phyloP scores from a whole-genome alignment of 306 rosid genomes.

The Dalbergia oliveri region DNA sequence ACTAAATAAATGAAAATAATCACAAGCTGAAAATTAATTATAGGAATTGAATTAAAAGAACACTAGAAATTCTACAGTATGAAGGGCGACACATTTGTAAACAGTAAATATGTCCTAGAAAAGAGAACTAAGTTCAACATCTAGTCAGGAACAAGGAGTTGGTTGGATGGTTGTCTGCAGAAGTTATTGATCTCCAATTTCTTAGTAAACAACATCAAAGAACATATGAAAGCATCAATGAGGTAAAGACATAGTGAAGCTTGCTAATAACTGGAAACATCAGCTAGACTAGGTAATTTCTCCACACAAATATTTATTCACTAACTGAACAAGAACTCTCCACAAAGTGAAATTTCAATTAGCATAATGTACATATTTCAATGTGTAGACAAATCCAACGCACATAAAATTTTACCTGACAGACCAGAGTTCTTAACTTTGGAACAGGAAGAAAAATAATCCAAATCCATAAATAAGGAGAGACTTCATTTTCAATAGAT shows the following conservation, averaged over 20 bases:
- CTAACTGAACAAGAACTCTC: constrained; percentile 31
- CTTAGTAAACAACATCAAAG: constrained; percentile 30
- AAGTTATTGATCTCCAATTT: constrained; percentile 27
- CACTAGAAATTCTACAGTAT: constrained; percentile 31
- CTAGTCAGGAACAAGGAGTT: constrained; percentile 39
- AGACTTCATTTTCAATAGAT: constrained; percentile 1
- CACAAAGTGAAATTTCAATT: constrained; percentile 21
- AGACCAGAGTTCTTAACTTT: constrained; percentile 17
- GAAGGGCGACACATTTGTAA: constrained; percentile 24
- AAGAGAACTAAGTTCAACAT: constrained; percentile 32
- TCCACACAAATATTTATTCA: constrained; percentile 39
- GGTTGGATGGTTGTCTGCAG: constrained; percentile 19
- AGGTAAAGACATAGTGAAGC: constrained; percentile 3
- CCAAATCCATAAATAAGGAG: constrained; percentile 16
- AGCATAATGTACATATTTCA: constrained; percentile 31
- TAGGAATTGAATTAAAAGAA: constrained; percentile 9
- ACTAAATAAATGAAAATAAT: constrained; percentile 25
- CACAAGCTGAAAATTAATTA: constrained; percentile 34
- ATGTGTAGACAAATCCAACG: constrained; percentile 15
- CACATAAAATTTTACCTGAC: constrained; percentile 14
- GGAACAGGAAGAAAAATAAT: constrained; percentile 5
- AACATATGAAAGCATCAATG: constrained; percentile 8
- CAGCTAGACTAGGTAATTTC: constrained; percentile 29
- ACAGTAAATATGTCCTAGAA: constrained; percentile 21
- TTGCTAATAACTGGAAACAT: constrained; percentile 33